Percentiles rank a stretch among this genome's conserved stretches.
phyloP scores from a whole-genome alignment of 257 asterid species.

The Nicotiana sylvestris region DNA sequence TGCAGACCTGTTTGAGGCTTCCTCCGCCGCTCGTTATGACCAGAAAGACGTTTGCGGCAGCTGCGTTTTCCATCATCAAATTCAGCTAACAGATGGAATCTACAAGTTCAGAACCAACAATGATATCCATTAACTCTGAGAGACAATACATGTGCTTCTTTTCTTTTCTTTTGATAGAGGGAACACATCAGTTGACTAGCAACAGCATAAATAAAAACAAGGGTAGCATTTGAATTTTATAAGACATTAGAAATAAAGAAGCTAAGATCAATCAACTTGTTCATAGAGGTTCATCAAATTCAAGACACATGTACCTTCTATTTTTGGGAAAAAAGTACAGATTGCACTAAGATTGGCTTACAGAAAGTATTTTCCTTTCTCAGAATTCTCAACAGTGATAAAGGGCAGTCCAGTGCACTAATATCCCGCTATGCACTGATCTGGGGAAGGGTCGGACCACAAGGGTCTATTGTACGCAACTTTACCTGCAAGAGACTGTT shows the following conservation, averaged over 20 bases:
- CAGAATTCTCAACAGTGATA: background rate
- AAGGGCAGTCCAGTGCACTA: too few relatives aligned
- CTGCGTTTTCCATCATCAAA: conserved; percentile 51
- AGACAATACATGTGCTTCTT: background rate
- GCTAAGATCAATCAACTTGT: background rate
- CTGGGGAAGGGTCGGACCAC: too few relatives aligned
- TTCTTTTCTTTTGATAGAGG: too few relatives aligned
- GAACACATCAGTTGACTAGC: background rate
- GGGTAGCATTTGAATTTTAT: background rate
- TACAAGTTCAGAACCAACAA: conserved; percentile 6
- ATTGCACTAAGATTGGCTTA: background rate
- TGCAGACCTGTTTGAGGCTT: conserved; percentile 29
- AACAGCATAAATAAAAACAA: background rate
- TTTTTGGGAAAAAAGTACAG: background rate
- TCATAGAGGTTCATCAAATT: background rate
- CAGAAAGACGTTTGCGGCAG: conserved; percentile 48
- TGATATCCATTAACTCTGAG: background rate
- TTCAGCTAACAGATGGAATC: conserved; percentile 42
- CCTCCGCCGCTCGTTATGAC: conserved; percentile 46
- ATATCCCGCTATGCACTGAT: too few relatives aligned
- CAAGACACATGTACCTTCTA: background rate
- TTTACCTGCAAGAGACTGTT: too few relatives aligned
- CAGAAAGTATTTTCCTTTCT: too few relatives aligned
- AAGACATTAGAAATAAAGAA: background rate
- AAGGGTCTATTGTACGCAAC: too few relatives aligned